These are phyloP conservation scores for Babesia bigemina DNA, from an alignment of 169 alveolate species.

Conservation along the genomic window DNA sequence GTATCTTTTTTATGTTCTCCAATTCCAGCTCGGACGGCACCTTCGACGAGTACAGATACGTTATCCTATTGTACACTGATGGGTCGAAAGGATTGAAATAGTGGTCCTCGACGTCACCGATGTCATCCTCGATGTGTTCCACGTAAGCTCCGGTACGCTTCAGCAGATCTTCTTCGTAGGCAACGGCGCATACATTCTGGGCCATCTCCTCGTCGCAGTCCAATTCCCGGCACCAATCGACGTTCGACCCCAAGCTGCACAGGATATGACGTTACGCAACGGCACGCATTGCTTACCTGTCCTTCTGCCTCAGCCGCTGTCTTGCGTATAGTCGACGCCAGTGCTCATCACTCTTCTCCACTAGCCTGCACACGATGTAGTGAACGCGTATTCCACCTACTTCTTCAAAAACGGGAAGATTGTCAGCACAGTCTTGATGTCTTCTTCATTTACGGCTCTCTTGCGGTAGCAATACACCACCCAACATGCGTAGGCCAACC, in stretches of 20 bases:
- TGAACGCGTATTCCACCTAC: not conserved
- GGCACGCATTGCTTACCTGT: conserved; percentile 12
- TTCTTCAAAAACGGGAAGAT: conserved; percentile 53
- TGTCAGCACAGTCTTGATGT: conserved; percentile 35
- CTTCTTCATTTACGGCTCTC: conserved; percentile 18
- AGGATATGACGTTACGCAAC: not conserved
- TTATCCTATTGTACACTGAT: conserved; percentile 33
- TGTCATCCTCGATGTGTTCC: conserved; percentile 46
- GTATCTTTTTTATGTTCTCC: conserved; percentile 42
- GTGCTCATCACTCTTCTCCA: conserved; percentile 30
- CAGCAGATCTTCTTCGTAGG: conserved; percentile 58
- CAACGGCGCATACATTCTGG: conserved; percentile 1
- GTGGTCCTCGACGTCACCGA: conserved; percentile 41
- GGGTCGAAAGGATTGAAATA: conserved; percentile 56
- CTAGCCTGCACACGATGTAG: conserved; percentile 8
- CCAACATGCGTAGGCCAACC: conserved; percentile 49
- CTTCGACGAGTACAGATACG: conserved; percentile 37
- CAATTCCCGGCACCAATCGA: conserved; percentile 34
- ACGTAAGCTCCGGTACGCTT: conserved; percentile 47
- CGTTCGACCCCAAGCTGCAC: conserved; percentile 27
- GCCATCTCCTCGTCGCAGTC: conserved; percentile 31
- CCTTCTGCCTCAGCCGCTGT: conserved; percentile 43
- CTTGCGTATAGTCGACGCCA: conserved; percentile 56
- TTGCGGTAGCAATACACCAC: conserved; percentile 56
- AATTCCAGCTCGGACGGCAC: conserved; percentile 32